Evolutionary conservation across 2,329 filamentous ascomycete species (phyloP).

Genomic region (Pestalotiopsis sp.): DNA sequence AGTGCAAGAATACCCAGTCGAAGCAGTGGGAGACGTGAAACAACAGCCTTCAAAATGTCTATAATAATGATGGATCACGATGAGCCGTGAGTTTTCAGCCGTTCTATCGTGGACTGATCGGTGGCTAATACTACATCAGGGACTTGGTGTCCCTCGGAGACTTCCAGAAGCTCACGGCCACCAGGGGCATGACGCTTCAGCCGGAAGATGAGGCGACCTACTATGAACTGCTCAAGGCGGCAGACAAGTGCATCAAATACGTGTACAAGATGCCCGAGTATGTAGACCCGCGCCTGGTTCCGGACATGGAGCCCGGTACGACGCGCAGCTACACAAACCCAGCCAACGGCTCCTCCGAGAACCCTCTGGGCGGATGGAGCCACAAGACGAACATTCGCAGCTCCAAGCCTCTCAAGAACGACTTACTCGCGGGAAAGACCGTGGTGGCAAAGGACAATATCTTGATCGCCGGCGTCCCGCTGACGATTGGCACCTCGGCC

Average conservation of each 20-base stretch:
- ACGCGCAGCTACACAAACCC: neutral
- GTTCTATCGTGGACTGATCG: neutral
- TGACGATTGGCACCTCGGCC: constrained; percentile 34
- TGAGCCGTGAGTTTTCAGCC: neutral
- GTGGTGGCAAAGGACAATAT: constrained; percentile 38
- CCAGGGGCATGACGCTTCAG: neutral
- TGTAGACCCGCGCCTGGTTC: constrained; percentile 6
- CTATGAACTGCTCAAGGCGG: constrained; percentile 10
- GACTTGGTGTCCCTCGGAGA: constrained; percentile 7
- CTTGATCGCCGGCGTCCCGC: constrained; percentile 33
- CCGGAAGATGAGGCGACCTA: constrained; percentile 5
- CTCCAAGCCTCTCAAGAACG: neutral
- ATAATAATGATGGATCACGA: constrained; percentile 7
- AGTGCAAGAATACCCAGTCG: neutral
- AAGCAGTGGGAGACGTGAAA: neutral
- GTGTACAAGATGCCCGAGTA: constrained; percentile 11
- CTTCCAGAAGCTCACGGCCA: constrained; percentile 9
- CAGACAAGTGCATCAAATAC: constrained; percentile 8
- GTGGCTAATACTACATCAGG: neutral
- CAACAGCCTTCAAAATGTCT: neutral
- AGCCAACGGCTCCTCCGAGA: constrained; percentile 2
- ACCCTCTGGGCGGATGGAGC: constrained; percentile 6
- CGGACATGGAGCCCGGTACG: constrained; percentile 3
- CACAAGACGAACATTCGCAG: constrained; percentile 2
- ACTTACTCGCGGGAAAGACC: constrained; percentile 28